Evolutionary conservation across 345 rosid genomes (phyloP), one percentile per base, ranked within the genome.

Genomic region (Microthlaspi erraticum): DNA sequence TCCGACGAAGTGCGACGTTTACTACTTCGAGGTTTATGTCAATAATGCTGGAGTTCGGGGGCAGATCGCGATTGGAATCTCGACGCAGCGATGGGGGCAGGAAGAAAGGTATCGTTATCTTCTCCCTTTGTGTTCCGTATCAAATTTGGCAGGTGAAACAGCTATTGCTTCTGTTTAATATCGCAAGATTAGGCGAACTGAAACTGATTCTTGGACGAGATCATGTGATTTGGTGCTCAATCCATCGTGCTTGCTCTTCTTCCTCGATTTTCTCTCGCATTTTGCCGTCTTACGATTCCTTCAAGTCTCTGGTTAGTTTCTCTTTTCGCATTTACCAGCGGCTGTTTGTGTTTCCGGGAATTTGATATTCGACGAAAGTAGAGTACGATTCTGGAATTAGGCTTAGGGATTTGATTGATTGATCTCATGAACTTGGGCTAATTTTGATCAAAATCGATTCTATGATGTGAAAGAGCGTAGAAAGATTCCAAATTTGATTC

Each of bases 191-290:
- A 2, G 2, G 23, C 23, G 23, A 20, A 20, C 2, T 2, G 23
- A 20, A 20, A 20, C 2, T 20, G 23, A 20, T 20, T 20, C 23
- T 20, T 20, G 23, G 23, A 20, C 23, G 23, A 20, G 23, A 2
- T 20, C 23, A 20, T 20, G 23, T 20, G 2, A 20, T 20, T 20
- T 20, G 23, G 23, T 20, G 23, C 23, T 20, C 23, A 20, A 20
- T 20, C 23, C 23, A 20, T 20, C 23, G 23, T 20, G 23, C 23
- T 20, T 20, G 23, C 23, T 75, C 81, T 61, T 72, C 69, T 12
- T 65, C 81, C 60, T 52, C 73, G 33, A 14, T 18, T 10, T n/a
- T 66, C 78, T 38, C 81, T 64, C 71, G 59, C 67, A 60, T 50
- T 51, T 51, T 54, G 12, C 69, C 68, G 0, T 52, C 67, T 0